Evolutionary conservation across 2,329 filamentous ascomycete species (phyloP).

Genomic region (Macrophomina tecta): DNA sequence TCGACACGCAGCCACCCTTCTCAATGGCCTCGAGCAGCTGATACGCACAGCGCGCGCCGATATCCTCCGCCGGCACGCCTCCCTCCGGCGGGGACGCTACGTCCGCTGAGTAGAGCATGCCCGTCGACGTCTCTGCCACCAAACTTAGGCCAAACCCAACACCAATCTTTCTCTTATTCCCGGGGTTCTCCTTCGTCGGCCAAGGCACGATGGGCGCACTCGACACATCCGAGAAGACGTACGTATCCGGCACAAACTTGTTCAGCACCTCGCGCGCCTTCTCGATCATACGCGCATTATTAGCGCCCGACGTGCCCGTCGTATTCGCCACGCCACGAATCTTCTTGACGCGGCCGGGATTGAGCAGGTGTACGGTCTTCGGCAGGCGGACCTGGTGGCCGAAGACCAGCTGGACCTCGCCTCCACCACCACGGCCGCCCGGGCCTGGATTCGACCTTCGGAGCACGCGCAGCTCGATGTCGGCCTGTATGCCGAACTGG

Average conservation of each 20-base stretch:
- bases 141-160: constrained; percentile 91
- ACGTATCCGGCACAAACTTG: constrained; percentile 82
- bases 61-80: constrained; percentile 85
- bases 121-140: constrained; percentile 89
- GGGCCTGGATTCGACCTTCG: constrained; percentile 75
- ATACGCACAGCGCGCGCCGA: constrained; percentile 85
- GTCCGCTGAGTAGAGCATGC: constrained; percentile 88
- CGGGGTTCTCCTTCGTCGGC: constrained; percentile 69
- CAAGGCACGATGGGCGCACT: constrained; percentile 67
- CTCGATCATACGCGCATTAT: constrained; percentile 96
- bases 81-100: constrained; percentile 75
- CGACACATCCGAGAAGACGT: constrained; percentile 77
- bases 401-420: constrained; percentile 91
- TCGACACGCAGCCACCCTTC: constrained; percentile 80
- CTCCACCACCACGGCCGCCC: constrained; percentile 79
- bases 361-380: constrained; percentile 89
- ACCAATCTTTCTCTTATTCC: constrained; percentile 66
- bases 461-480: constrained; percentile 83
- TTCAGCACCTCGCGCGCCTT: constrained; percentile 87
- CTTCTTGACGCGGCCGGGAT: constrained; percentile 82
- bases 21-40: constrained; percentile 85
- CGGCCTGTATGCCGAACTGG: constrained; percentile 85
- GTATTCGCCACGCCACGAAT: constrained; percentile 94
- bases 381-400: constrained; percentile 91
- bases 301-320: constrained; percentile 87